Conservation (phyloP, 129 eudicot genomes). For the Glebionis coronaria region DNA sequence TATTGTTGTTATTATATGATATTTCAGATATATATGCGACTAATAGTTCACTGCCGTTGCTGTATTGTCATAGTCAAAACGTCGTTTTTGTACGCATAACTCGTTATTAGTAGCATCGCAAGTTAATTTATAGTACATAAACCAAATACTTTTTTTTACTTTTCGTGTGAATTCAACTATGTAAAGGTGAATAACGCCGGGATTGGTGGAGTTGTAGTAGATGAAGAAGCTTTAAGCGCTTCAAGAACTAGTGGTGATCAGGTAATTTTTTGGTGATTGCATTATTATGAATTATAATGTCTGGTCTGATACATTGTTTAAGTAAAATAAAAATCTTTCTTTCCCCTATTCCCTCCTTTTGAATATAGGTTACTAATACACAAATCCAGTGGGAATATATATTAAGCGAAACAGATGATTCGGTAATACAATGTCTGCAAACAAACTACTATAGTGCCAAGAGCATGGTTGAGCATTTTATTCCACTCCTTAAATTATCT, state of each 20-base stretch:
- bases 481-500: constrained; percentile 54
- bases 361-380: constrained; percentile 10
- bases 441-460: constrained; percentile 65
- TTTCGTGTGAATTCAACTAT: background rate
- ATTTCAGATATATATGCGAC: no score
- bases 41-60: no score
- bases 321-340: background rate
- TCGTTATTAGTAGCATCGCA: no score
- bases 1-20: no score
- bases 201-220: constrained; percentile 32
- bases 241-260: constrained; percentile 7
- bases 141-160: background rate
- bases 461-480: constrained; percentile 46
- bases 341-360: background rate
- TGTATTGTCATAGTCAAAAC: no score
- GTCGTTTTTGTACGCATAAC: no score
- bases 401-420: constrained; percentile 31
- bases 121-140: no score
- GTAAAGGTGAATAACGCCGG: constrained; percentile 67
- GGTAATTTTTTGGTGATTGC: constrained; percentile 5
- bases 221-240: constrained; percentile 37
- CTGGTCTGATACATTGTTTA: background rate
- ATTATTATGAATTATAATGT: background rate
- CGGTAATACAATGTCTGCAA: constrained; percentile 46
- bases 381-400: constrained; percentile 24